These are phyloP conservation scores for Venturia carpophila DNA, from an alignment of 2,329 filamentous ascomycete species.

Conservation along the genomic window DNA sequence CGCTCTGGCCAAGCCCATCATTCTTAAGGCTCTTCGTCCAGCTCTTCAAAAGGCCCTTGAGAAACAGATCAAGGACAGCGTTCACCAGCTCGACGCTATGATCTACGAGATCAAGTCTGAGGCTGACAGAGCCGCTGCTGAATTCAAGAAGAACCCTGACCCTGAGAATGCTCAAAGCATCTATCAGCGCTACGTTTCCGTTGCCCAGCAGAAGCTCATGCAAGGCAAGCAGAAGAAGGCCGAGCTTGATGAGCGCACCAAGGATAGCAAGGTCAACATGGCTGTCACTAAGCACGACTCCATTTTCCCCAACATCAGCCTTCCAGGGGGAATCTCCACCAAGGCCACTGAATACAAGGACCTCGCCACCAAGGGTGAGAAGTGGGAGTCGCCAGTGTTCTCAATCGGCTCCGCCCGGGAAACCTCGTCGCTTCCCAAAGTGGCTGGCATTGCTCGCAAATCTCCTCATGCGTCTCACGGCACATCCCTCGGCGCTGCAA, in stretches of 20 bases:
- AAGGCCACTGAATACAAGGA: slow-evolving; percentile 94
- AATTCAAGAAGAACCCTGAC: slow-evolving; percentile 54
- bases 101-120: slow-evolving; percentile 75
- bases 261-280: slow-evolving; percentile 70
- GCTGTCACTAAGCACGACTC: slow-evolving; percentile 83
- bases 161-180: slow-evolving; percentile 71
- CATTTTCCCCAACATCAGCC: slow-evolving; percentile 79
- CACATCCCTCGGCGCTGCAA: not conserved
- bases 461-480: slow-evolving; percentile 9
- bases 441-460: slow-evolving; percentile 14
- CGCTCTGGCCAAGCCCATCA: slow-evolving; percentile 73
- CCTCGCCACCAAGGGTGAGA: slow-evolving; percentile 76
- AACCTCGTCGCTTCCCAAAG: slow-evolving; percentile 60
- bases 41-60: slow-evolving; percentile 81
- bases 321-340: slow-evolving; percentile 81
- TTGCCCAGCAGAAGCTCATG: slow-evolving; percentile 63
- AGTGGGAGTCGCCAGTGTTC: slow-evolving; percentile 94
- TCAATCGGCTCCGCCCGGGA: slow-evolving; percentile 69
- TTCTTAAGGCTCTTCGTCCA: slow-evolving; percentile 76
- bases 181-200: slow-evolving; percentile 74
- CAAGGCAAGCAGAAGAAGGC: slow-evolving; percentile 73
- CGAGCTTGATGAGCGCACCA: slow-evolving; percentile 37
- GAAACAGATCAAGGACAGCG: slow-evolving; percentile 78
- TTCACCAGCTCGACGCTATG: slow-evolving; percentile 64
- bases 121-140: slow-evolving; percentile 62